Evolutionary conservation across 148 eudicot genomes (phyloP), one percentile per base, ranked within the genome.

Genomic region (Gaultheria prostrata): DNA sequence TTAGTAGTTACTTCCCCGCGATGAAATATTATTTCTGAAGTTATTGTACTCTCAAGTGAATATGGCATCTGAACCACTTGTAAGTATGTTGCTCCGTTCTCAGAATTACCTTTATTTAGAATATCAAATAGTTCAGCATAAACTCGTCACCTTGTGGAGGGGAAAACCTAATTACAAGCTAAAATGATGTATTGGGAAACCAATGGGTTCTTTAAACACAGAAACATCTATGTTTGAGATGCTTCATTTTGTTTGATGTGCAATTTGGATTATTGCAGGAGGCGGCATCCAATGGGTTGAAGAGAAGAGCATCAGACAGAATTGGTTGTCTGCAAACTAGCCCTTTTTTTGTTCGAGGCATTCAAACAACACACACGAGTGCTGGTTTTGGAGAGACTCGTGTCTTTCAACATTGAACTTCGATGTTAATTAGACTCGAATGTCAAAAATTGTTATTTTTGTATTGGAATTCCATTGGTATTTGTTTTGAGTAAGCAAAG

Each of bases 231-330:
- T 77, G 32, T 51, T 48, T 21, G 45, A 20, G 70, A 43, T 43
- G 33, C 53, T 43, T 79, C 32, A 71, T 65, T 80, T 14, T 28
- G 21, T 45, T 46, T 71, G 83, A 77, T 69, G 30, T 53, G 13
- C 46, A 39, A 77, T 24, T 39, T 39, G 56, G n/a, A 50, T 56
- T 53, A 81, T 85, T 90, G 84, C 92, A 94, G 98, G 95, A 93
- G 98, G 88, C 93, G 98, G 77, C 95, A 94, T 84, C 93, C 94
- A 63, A 69, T 91, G 49, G 88, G 83, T 54, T 91, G 88, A 91
- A 65, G 84, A 81, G 32, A 72, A 72, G 78, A 85, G 80, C 54
- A 28, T 67, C 28, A 49, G 70, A 75, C 39, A 24, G 84, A 83
- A 74, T 76, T 72, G 83, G 82, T 77, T 85, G 63, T 86, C 65